Evolutionary conservation across 106 monocot species (phyloP), one percentile per base, ranked within the genome.

Genomic region (Acorus gramineus): DNA sequence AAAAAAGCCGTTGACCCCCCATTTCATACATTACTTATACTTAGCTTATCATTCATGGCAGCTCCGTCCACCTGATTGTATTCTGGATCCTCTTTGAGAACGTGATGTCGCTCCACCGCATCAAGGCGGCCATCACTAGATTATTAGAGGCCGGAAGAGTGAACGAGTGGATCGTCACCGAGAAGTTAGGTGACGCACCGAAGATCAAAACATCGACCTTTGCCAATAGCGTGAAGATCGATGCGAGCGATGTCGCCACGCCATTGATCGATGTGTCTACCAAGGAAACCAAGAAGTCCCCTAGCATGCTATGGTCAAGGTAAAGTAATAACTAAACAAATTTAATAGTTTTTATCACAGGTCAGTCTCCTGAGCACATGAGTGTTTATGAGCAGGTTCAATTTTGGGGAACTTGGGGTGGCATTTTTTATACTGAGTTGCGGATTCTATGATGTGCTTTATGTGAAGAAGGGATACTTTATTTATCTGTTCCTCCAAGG

Each of bases 21-120:
- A 1, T 0, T 28, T 28, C 1, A 1, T 28, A 28, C 1, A 28
- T 28, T 28, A 28, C 0, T 28, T 28, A 28, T 28, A 28, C 28
- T 28, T 28, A 28, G 1, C 28, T 1, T 28, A 28, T 28, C 28
- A 28, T 28, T 28, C 28, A 28, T 28, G 28, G 7, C 78, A 89
- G 85, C 5, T 85, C 63, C 10, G 57, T 90, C 47, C 73, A 85
- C 66, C 49, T 90, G n/a, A 63, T 85, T 53, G 75, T 78, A 28
- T 80, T 90, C 49, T 90, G 90, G 90, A 82, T 90, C 54, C 64
- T 90, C 48, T 90, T 90, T 47, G 90, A 90, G 80, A 90, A 85
- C 62, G 90, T 90, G 5, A 83, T 90, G 80, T 74, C 85, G 1
- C 54, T 82, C 73, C 90, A 83, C 67, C 82, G 90, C 2, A 67